Evolutionary conservation across 805 yeast genomes (phyloP).

Genomic region (baker's yeast (Saccharomyces cerevisiae)): DNA sequence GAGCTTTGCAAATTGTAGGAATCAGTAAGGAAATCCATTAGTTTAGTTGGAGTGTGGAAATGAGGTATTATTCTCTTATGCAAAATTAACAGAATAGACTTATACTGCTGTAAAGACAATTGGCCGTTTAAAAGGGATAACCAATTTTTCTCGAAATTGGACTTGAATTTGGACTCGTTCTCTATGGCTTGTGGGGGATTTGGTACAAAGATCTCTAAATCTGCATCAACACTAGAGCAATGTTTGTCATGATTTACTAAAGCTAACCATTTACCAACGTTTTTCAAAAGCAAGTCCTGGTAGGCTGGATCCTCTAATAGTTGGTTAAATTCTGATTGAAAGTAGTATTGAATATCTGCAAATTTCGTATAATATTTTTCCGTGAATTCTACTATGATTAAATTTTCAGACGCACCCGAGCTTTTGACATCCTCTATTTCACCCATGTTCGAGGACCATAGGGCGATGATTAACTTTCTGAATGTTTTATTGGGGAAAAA

Average conservation of each 20-base stretch:
- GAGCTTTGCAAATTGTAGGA: constrained; percentile 47
- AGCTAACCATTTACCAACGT: constrained; percentile 34
- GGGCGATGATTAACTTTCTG: constrained; percentile 34
- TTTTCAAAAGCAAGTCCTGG: constrained; percentile 8
- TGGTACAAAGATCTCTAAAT: constrained; percentile 32
- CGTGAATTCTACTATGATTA: constrained; percentile 47
- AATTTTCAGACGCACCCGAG: constrained; percentile 35
- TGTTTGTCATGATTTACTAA: constrained; percentile 32
- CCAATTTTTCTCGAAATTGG: constrained; percentile 66
- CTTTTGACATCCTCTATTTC: constrained; percentile 36
- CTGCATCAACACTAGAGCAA: constrained; percentile 27
- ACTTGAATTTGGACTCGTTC: constrained; percentile 42
- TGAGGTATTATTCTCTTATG: constrained; percentile 82
- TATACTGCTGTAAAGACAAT: constrained; percentile 49
- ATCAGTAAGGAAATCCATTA: constrained; percentile 92
- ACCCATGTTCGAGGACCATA: constrained; percentile 29
- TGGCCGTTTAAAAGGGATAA: constrained; percentile 45
- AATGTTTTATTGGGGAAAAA: constrained; percentile 55
- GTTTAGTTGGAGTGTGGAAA: constrained; percentile 65
- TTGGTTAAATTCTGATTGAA: constrained; percentile 43
- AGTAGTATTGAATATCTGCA: constrained; percentile 75
- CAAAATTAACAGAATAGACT: constrained; percentile 55
- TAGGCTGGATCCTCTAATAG: constrained; percentile 19
- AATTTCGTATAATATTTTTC: constrained; percentile 45
- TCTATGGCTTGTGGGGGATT: constrained; percentile 41